phyloP scores from a whole-genome alignment of 495 filamentous ascomycete species.

The Neurospora pannonica region DNA sequence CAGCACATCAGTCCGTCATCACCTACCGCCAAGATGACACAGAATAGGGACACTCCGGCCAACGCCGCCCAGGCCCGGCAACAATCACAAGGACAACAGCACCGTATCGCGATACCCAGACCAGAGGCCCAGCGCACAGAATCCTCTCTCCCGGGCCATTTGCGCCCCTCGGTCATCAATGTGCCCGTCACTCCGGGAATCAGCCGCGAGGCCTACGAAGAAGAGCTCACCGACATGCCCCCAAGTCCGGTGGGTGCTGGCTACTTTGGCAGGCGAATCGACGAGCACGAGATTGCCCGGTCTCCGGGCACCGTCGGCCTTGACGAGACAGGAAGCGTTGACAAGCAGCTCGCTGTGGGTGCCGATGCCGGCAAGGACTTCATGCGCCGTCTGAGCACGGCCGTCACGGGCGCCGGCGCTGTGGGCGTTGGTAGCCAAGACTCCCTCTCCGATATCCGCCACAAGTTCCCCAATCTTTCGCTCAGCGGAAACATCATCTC shows the following conservation, averaged over 20 bases:
- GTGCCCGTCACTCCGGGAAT: conserved; percentile 45
- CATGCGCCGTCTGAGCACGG: conserved; percentile 52
- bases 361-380: conserved; percentile 50
- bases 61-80: neutral
- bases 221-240: conserved; percentile 8
- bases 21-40: neutral
- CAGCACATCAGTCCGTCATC: neutral
- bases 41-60: neutral
- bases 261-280: conserved; percentile 32
- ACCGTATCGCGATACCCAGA: neutral
- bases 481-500: conserved; percentile 80
- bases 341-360: conserved; percentile 40
- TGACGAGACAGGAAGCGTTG: conserved; percentile 19
- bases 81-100: neutral
- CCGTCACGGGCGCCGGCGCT: conserved; percentile 17
- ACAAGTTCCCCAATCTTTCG: conserved; percentile 54
- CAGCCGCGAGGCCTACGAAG: conserved; percentile 25
- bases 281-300: conserved; percentile 17
- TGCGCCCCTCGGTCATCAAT: conserved; percentile 19
- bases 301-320: conserved; percentile 11
- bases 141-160: conserved; percentile 25
- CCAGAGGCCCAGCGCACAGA: conserved; percentile 6
- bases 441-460: conserved; percentile 46
- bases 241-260: conserved; percentile 1
- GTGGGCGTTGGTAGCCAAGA: conserved; percentile 24